Evolutionary conservation across 306 rosid species (phyloP), one percentile per base, ranked within the genome.

Genomic region (Dalbergia oliveri): DNA sequence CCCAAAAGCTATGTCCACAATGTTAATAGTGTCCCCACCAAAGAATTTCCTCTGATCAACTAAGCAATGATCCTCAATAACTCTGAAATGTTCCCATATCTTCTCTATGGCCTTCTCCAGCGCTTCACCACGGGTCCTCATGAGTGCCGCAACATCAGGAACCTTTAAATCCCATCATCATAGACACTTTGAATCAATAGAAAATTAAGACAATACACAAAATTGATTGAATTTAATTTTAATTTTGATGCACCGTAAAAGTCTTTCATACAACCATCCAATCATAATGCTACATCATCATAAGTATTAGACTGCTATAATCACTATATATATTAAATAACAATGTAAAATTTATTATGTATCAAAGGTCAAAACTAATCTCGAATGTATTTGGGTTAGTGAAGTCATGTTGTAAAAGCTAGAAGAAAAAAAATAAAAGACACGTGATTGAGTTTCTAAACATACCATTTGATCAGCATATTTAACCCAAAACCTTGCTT

Each of bases 401-500:
- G 43, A 58, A 58, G 2, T 57, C 19, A 50, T 34, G 39, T 23
- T 47, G 41, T 4, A 68, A 43, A 63, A 0, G 41, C 11, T 26
- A 26, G 31, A 26, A 26, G 31, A 26, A 26, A 26, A 26, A 26
- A 26, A 26, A 26, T 26, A 26, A 26, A 26, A 26, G 31, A 16
- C 65, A 35, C 11, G 26, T 44, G 43, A 43, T 34, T 14, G 53
- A 39, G 59, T 26, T 23, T 41, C 8, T 6, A 3, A 60, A 59
- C 7, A 0, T 78, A 83, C 87, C 87, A 41, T 31, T 0, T 83
- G 72, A 0, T 83, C 87, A 1, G 13, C 67, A 66, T 83, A 83
- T 73, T 3, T 60, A 31, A 78, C 74, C 91, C 93, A 91, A 72
- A 91, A 91, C 3, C 91, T 77, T 21, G 89, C 88, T 0, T 16